Conservation (phyloP, 257 asterid genomes). For the Petunia secreta region DNA sequence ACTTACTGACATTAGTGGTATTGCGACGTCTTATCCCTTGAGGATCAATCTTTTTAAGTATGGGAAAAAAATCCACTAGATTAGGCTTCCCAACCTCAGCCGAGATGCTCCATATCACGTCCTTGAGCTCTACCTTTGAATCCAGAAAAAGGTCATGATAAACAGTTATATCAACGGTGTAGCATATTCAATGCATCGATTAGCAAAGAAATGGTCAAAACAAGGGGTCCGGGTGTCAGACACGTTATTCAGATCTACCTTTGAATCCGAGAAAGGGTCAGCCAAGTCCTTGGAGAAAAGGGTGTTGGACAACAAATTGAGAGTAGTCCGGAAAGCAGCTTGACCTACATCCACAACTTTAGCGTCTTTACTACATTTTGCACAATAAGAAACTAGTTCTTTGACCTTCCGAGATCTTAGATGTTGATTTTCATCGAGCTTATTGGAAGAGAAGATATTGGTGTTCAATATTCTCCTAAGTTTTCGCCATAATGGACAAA, state of each 20-base stretch:
- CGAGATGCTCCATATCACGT: background rate
- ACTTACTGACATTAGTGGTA: background rate
- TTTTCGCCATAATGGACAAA: no score
- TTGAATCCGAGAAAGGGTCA: constrained; percentile 18
- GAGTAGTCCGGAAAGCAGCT: constrained; percentile 25
- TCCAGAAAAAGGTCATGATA: background rate
- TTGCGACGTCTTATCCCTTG: background rate
- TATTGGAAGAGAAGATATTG: no score
- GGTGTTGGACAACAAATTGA: constrained; percentile 32
- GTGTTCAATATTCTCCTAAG: no score
- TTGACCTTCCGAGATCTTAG: no score
- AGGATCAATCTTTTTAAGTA: background rate
- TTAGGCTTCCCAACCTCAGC: background rate
- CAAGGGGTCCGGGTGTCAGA: background rate
- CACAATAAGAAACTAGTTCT: no score
- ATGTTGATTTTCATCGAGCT: no score
- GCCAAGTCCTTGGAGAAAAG: constrained; percentile 37
- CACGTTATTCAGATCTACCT: constrained; percentile 31
- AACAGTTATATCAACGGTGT: no score
- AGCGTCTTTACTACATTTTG: no score
- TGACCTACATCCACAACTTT: no score
- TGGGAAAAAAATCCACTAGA: background rate
- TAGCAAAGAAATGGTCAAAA: no score
- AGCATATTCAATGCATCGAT: no score
- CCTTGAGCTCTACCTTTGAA: constrained; percentile 10